Evolutionary conservation across 345 rosid species (phyloP), one percentile per base, ranked within the genome.

Genomic region (Hypericum androsaemum): DNA sequence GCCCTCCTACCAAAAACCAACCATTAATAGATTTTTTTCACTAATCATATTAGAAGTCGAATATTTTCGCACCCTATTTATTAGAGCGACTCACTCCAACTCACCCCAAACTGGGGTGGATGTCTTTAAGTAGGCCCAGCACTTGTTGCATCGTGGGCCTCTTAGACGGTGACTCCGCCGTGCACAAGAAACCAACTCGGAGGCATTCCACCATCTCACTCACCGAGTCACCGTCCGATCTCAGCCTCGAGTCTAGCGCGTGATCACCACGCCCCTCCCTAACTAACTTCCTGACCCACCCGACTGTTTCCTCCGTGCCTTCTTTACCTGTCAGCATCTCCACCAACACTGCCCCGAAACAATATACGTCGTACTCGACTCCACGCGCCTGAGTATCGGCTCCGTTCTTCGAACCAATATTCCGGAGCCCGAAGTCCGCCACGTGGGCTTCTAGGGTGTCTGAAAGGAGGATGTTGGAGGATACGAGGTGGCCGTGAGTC

Each of bases 61-160:
- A 22, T 4, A 22, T 22, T 22, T 1, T 22, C 32, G 32, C 1
- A 22, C 32, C 1, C 1, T 22, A 22, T 22, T n/a, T n/a, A n/a
- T n/a, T n/a, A n/a, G 7, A 28, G 15, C 5, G 11, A 12, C 41
- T 28, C 59, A 32, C 22, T 8, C 61, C 13, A 56, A 37, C 8
- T 57, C 72, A 2, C 38, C 11, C 5, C 52, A 43, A 14, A 14
- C 50, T 48, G 10, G 81, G 68, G 37, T 71, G 86, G 7, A 84
- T 69, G 72, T 87, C 96, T 61, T 90, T 87, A 35, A 90, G 92
- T 53, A 82, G 70, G 7, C 96, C 98, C 13, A 90, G 54, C 5
- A 90, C 92, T 42, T 90, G 98, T 52, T 87, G 98, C 89, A 90
- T 87, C 12, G 85, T 82, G 54, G 96, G 96, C 46, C 98, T 70